Conservation (phyloP, 139 green algal species). For the Pycnococcus provasolii region DNA sequence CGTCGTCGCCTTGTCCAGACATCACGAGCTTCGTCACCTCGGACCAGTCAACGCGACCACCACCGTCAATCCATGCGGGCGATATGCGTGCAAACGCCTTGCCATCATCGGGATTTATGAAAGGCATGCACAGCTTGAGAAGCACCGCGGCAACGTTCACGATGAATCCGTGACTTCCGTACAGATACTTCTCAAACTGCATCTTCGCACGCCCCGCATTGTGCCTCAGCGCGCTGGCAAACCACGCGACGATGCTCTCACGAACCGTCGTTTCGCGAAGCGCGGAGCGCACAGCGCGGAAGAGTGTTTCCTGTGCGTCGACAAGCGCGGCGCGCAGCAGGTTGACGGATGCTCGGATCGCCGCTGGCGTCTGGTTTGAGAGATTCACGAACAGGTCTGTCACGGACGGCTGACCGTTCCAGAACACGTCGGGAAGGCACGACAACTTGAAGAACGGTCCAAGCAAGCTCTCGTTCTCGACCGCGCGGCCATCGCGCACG, state of each 20-base stretch:
- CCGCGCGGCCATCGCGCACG: constrained; percentile 19
- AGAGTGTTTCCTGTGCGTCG: constrained; percentile 34
- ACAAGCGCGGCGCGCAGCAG: constrained; percentile 44
- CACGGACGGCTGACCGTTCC: constrained; percentile 35
- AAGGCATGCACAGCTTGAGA: constrained; percentile 73
- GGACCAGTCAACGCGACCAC: constrained; percentile 34
- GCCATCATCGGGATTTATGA: constrained; percentile 52
- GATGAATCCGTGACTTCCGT: constrained; percentile 59
- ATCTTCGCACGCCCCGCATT: constrained; percentile 80
- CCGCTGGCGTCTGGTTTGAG: constrained; percentile 7
- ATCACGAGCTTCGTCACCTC: constrained; percentile 21
- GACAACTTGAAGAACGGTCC: constrained; percentile 62
- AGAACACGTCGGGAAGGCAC: constrained; percentile 40
- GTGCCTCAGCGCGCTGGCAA: constrained; percentile 48
- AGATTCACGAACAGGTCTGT: constrained; percentile 40
- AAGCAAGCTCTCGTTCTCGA: constrained; percentile 45
- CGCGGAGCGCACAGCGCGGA: constrained; percentile 50
- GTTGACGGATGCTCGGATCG: constrained; percentile 23
- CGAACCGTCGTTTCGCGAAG: constrained; percentile 45
- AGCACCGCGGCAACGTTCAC: constrained; percentile 59
- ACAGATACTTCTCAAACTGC: constrained; percentile 29
- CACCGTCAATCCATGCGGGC: constrained; percentile 4
- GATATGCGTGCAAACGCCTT: constrained; percentile 29
- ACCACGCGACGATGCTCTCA: constrained; percentile 58
- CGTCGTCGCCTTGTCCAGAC: constrained; percentile 22